phyloP scores from a whole-genome alignment of 345 rosid species.

The Aurinia saxatilis region DNA sequence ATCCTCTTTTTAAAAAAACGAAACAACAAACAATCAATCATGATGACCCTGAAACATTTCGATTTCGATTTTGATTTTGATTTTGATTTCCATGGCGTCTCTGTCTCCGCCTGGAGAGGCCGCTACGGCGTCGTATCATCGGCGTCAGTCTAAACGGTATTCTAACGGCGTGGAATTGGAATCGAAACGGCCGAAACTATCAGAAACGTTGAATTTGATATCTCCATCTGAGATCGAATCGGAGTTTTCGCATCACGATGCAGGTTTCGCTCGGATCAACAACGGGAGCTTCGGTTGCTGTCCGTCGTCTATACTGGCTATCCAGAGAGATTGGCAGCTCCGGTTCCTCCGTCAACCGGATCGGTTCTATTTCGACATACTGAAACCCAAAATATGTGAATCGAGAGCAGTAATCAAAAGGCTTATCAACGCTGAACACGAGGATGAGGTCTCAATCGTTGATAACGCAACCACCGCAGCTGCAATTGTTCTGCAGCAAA shows the following conservation, averaged over 20 bases:
- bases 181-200: conserved; percentile 35
- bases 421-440: conserved; percentile 66
- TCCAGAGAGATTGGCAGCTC: conserved; percentile 63
- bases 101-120: conserved; percentile 29
- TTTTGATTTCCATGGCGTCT: conserved; percentile 35
- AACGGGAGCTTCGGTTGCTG: conserved; percentile 95
- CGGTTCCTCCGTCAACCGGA: conserved; percentile 72
- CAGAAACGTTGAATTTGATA: conserved; percentile 34
- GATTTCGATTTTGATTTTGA: too few species aligned
- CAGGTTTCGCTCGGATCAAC: conserved; percentile 59
- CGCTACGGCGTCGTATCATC: conserved; percentile 7
- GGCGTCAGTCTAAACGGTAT: conserved; percentile 22
- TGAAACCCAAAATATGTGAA: conserved; percentile 41
- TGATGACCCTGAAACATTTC: neutral
- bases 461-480: conserved; percentile 96
- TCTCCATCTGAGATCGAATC: conserved; percentile 40
- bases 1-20: neutral
- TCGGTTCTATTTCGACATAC: conserved; percentile 56
- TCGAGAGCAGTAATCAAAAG: conserved; percentile 48
- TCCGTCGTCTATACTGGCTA: conserved; percentile 56
- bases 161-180: conserved; percentile 1
- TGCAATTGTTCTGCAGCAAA: conserved; percentile 66
- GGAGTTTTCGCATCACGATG: conserved; percentile 80
- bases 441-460: conserved; percentile 70
- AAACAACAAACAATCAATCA: neutral